Conservation (phyloP, 164 flowering plant genomes). For the Umbilicus rupestris region DNA sequence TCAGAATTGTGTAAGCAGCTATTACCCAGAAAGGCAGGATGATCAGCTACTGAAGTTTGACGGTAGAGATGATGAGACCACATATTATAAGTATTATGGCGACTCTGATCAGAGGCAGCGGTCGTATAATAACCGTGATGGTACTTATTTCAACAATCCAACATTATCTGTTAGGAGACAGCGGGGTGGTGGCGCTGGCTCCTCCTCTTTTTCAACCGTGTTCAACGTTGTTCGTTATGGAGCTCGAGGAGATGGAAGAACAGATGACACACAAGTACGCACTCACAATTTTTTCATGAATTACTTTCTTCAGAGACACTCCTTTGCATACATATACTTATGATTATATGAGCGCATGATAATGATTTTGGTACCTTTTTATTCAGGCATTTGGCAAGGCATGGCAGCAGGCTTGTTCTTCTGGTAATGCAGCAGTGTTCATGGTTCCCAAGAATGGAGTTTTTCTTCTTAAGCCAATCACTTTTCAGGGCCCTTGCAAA, state of each 20-base stretch:
- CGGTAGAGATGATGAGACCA: not conserved
- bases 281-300: not conserved
- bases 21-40: not conserved
- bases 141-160: not conserved
- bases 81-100: not conserved
- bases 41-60: not conserved
- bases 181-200: not conserved
- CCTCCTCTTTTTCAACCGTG: not conserved
- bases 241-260: constrained; percentile 50
- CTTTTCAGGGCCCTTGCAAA: constrained; percentile 74
- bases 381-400: constrained; percentile 62
- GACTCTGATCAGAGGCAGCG: not conserved
- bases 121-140: not conserved
- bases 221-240: constrained; percentile 36
- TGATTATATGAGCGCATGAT: too few relatives aligned
- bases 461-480: constrained; percentile 52
- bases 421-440: constrained; percentile 25
- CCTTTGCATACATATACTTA: too few relatives aligned
- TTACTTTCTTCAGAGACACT: too few relatives aligned
- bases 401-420: constrained; percentile 55
- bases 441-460: constrained; percentile 41
- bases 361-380: not conserved
- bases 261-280: constrained; percentile 43
- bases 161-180: not conserved
- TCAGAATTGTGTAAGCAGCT: not conserved